Evolutionary conservation across 192 early-diverging fungal species (phyloP), one percentile per base, ranked within the genome.

Genomic region (Entomortierella chlamydospora): DNA sequence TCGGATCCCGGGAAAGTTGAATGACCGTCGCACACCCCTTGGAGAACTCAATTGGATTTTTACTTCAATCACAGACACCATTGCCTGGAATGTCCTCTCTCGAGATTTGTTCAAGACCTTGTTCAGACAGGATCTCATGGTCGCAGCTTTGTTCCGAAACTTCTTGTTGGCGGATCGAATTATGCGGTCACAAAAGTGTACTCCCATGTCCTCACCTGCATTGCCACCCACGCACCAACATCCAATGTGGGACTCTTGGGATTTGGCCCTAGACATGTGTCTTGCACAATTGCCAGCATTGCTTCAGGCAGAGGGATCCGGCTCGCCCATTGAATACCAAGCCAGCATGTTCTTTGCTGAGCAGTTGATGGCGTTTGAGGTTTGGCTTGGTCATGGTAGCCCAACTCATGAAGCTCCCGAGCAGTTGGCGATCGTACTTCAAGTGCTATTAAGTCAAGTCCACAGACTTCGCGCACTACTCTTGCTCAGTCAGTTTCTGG

Each of bases 11-110:
- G 98, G 98, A 33, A 83, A 91, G 30, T 83, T 95, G 29, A 93
- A 93, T 73, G 97, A 98, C 66, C 90, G 98, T 37, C 89, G 95
- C 20, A 97, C 98, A 20, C 95, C 98, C 0, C 85, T 98, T 17
- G 98, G 98, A 50, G 98, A 99, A 84, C 87, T 99, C 60, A 98
- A 98, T 71, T 99, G 98, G 98, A 97, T 99, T 20, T 98, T 99
- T 72, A 98, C 97, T 6, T 92, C 98, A 28, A 94, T 99, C 51
- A 99, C 96, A 0, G 98, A 99, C 81, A 98, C 97, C 8, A 99
- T 99, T 63, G 98, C 98, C 9, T 99, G 98, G 98, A 95, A 89
- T 76, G 93, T 93, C 34, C 81, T 99, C 22, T 91, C 94, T 2
- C 90, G 91, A 30, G 96, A 97, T 49, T 66, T 94, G 52, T 99